Evolutionary conservation across 352 stramenopile genomes (phyloP).

Genomic region (Phytophthora lateralis): DNA sequence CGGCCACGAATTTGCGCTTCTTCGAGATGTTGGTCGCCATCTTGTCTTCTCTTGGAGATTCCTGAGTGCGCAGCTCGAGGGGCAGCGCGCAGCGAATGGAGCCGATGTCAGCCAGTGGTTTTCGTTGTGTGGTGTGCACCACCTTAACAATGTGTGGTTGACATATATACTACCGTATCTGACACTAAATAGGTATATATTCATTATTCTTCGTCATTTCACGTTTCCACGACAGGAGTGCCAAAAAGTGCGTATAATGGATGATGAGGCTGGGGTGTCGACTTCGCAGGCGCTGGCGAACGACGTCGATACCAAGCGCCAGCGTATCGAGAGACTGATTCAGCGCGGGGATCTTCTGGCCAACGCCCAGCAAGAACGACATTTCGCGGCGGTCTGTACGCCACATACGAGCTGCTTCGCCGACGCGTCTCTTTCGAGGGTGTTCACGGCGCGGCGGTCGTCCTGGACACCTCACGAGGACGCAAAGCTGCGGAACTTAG

Average conservation of each 20-base stretch:
- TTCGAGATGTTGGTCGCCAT: slow-evolving; percentile 96
- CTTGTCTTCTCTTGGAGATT: slow-evolving; percentile 32
- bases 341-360: slow-evolving; percentile 50
- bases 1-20: slow-evolving; percentile 99
- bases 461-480: slow-evolving; percentile 64
- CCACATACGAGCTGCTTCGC: neutral
- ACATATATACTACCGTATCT: neutral
- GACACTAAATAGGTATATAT: too few species aligned
- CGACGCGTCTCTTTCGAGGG: neutral
- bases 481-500: slow-evolving; percentile 42
- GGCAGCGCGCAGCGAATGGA: neutral
- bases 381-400: neutral
- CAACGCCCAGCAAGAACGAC: slow-evolving; percentile 20
- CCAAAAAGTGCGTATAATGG: neutral
- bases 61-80: slow-evolving; percentile 28
- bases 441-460: slow-evolving; percentile 18
- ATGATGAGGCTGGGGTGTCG: neutral
- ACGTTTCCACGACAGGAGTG: neutral
- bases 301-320: slow-evolving; percentile 42
- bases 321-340: slow-evolving; percentile 65
- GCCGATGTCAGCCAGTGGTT: slow-evolving; percentile 20
- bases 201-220: neutral
- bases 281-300: neutral
- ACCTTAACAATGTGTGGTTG: neutral
- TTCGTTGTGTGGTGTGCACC: neutral